Base-by-base conservation (phyloP, 139 green algal genomes). In the Haematococcus lacustris region DNA sequence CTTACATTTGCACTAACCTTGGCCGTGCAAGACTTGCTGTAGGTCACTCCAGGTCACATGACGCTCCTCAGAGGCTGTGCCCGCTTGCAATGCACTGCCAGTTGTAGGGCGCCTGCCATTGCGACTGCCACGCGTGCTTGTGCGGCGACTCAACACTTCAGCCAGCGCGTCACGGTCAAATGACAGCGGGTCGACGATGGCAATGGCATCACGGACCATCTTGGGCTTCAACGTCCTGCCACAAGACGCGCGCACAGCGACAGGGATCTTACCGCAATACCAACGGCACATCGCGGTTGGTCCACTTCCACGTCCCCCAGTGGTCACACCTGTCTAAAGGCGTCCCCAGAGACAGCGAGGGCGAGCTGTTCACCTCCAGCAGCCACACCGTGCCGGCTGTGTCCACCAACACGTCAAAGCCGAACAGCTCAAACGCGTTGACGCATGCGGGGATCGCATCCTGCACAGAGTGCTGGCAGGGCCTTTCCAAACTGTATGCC, bases 321-420 rank as follows among this genome's bases (percentile, higher is more conserved):
- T n/a, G n/a, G n/a, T n/a, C 66, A 9, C 32, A 64, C 67, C 66
- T 67, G 60, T 83, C 78, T 33, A 93, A 57, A 7, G 82, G 72
- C 7, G 80, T 85, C 60, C 87, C 79, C 47, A 83, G 65, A 23
- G 64, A 71, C 63, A 93, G 75, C 17, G 79, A 77, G 41, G 88
- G 88, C 2, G 76, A 85, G 25, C 81, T 88, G 82, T 93, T 92
- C 6, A 91, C 83, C 80, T 91, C 86, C 68, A 91, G 68, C 57
- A 93, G 77, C 87, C 87, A 92, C 32, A 83, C 76, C 38, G n/a
- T 83, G 78, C 39, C 51, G 1, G 34, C 30, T 33, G 63, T 76
- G 74, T 92, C 87, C 1, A 93, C 69, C 78, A 93, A 69, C 32
- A 93, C 78, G 76, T 93, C 88, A 65, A 91, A 87, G 0, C 88